Base-by-base conservation (phyloP, 768 basidiomycete species). In the Tulasnella sp. region DNA sequence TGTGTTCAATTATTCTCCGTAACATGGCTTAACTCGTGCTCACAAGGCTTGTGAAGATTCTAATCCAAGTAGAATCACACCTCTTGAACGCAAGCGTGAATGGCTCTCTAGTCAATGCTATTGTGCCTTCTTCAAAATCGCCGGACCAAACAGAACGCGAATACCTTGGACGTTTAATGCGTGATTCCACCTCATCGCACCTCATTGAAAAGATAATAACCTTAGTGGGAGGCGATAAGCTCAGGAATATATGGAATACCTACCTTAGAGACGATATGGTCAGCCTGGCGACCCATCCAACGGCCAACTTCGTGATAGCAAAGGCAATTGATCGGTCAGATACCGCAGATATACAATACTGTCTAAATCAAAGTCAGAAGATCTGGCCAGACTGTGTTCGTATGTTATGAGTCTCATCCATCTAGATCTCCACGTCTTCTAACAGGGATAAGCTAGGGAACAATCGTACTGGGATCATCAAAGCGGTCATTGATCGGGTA, bases 231-330 rank as follows among this genome's bases (percentile, higher is more conserved):
- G 64, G 70, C 5, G 59, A 65, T 15, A 72, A 80, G 1, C 91
- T 92, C 60, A 61, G 66, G 28, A 59, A 70, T 0, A 60, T 95
- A 4, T 98, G 93, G 93, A 59, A 66, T 2, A 72, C 73, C 0
- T 92, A 95, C 65, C 82, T 98, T 62, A 64, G 67, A 37, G 78
- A 78, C n/a, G 66, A 80, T 56, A 68, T 95, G 32, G 65, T 72
- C 3, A 75, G 81, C 51, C 69, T 95, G 25, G 79, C 83, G 15
- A 69, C 73, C 16, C 93, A 99, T 64, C 89, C 92, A 2, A 84
- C 92, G 2, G 90, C 87, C 10, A 99, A 98, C 61, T 99, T 90
- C 59, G 91, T 96, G 19, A 71, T 91, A 4, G 83, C 91, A 0
- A 82, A 79, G 62, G 84, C 81, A 0, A 57, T 92, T 24, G 76